A percentile compares a stretch with the other conserved stretches of the same genome.
Evolutionary conservation across 371 early-diverging fungal genomes (phyloP).

Genomic region (Parasitella parasitica): DNA sequence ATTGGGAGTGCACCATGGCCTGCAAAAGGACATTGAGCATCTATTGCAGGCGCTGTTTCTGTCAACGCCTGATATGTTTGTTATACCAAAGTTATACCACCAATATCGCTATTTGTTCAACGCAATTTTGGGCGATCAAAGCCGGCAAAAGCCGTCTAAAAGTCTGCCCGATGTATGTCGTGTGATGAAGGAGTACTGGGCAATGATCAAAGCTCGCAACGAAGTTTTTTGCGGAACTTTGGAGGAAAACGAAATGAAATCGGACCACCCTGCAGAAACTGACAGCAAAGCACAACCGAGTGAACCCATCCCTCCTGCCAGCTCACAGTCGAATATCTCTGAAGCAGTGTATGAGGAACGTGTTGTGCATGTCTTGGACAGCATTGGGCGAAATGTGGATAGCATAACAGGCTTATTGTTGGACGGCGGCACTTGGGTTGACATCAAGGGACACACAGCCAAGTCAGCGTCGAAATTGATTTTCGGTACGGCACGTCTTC

Average conservation of each 20-base stretch:
- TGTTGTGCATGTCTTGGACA: constrained; percentile 40
- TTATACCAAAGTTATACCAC: constrained; percentile 56
- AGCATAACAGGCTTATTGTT: constrained; percentile 32
- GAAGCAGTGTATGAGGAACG: constrained; percentile 36
- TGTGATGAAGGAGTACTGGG: constrained; percentile 42
- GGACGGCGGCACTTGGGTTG: constrained; percentile 35
- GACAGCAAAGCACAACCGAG: neutral
- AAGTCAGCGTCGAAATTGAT: constrained; percentile 27
- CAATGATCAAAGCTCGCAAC: constrained; percentile 46
- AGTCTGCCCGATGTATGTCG: constrained; percentile 26
- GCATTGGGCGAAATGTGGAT: constrained; percentile 38
- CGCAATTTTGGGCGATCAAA: constrained; percentile 31
- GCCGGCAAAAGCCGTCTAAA: constrained; percentile 4
- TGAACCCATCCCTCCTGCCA: neutral
- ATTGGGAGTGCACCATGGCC: constrained; percentile 37
- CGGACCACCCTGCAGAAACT: neutral
- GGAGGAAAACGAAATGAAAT: constrained; percentile 29
- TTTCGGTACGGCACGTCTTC: constrained; percentile 21
- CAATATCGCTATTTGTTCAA: constrained; percentile 43
- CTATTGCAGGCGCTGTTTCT: constrained; percentile 61
- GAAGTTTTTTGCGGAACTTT: constrained; percentile 48
- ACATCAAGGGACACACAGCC: constrained; percentile 36
- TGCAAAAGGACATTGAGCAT: constrained; percentile 54
- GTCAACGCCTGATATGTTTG: constrained; percentile 68
- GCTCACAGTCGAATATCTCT: neutral